Percentiles rank a stretch among this genome's conserved stretches.
Evolutionary conservation across 2,329 filamentous ascomycete species (phyloP).

Genomic region (Huntiella abstrusa): DNA sequence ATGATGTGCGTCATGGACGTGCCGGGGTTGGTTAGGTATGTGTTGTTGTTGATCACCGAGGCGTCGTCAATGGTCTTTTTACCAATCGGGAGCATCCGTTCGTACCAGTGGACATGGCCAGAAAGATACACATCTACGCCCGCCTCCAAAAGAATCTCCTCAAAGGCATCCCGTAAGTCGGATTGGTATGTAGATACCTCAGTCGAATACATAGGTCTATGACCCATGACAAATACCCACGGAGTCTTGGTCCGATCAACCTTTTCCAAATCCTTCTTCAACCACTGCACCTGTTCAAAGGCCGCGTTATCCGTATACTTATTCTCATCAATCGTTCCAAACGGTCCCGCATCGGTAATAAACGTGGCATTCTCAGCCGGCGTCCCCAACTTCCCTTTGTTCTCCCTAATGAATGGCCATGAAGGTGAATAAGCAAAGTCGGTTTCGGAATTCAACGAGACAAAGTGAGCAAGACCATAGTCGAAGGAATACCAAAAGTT

Average conservation of each 20-base stretch:
- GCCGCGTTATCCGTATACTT: slow-evolving; percentile 21
- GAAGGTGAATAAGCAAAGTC: slow-evolving; percentile 29
- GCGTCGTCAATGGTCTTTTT: slow-evolving; percentile 20
- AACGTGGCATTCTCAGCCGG: slow-evolving; percentile 25
- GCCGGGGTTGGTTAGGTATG: slow-evolving; percentile 28
- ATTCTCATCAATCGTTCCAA: slow-evolving; percentile 23
- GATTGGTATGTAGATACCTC: slow-evolving; percentile 25
- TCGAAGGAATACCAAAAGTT: slow-evolving; percentile 38
- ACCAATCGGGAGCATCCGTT: slow-evolving; percentile 13
- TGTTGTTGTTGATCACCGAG: slow-evolving; percentile 27
- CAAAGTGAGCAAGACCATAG: slow-evolving; percentile 33
- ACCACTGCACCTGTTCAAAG: slow-evolving; percentile 29
- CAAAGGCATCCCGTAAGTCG: slow-evolving; percentile 26
- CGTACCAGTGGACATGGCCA: slow-evolving; percentile 16
- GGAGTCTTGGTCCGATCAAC: slow-evolving; percentile 28
- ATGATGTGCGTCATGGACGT: slow-evolving; percentile 29
- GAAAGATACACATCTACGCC: slow-evolving; percentile 28
- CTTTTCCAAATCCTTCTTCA: slow-evolving; percentile 24
- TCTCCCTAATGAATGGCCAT: slow-evolving; percentile 25
- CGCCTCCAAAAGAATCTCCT: slow-evolving; percentile 24
- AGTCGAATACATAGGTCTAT: slow-evolving; percentile 30
- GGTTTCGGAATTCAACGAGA: slow-evolving; percentile 28
- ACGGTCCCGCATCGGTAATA: slow-evolving; percentile 29
- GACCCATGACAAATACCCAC: slow-evolving; percentile 30
- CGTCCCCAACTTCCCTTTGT: slow-evolving; percentile 21